Base-by-base conservation (phyloP, 2,329 filamentous ascomycete species). In the Cryphonectria radicalis region DNA sequence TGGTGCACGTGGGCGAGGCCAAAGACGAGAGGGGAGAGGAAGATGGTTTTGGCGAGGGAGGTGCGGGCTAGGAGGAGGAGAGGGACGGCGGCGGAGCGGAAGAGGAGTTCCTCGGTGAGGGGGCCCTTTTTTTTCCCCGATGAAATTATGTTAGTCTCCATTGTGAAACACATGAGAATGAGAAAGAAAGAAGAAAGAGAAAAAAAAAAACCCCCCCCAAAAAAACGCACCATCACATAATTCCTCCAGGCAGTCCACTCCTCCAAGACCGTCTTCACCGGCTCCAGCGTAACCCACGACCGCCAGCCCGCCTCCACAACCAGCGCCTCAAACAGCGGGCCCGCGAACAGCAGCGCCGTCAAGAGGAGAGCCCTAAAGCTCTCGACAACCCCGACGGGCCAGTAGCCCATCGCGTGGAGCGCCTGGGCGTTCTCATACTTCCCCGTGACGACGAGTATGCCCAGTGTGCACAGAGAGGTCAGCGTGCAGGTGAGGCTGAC, bases 1-100 rank as follows among this genome's bases (percentile, higher is more conserved):
- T 99, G 96, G 82, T 99, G 95, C 64, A 97, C 82, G 82, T 99
- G 96, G 10, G 96, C 95, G 62, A 97, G 90, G 67, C 95, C 95
- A 79, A 98, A 98, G 80, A 97, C 91, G 14, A 98, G 84, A 8
- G 95, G 95, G 1, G 93, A 93, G 14, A 93, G 83, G 82, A 97
- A 94, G 77, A 97, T 88, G 74, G 93, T 94, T 57, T 84, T 83
- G 3, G 77, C 74, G 40, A 85, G 77, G 60, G 86, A 85, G 66
- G 89, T 84, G 62, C 87, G 87, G 28, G 94, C 90, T 66, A 94
- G 84, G 42, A 98, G 83, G 78, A 98, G 91, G 14, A 98, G 86
- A 1, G 95, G 93, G 55, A 98, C 87, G 67, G 95, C 91, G 75
- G 94, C 90, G 4, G 93, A 94, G 78, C 96, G 93, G 85, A 98